These are phyloP conservation scores for Tricharina praecox DNA, from an alignment of 495 filamentous ascomycete genomes.

Conservation along the genomic window DNA sequence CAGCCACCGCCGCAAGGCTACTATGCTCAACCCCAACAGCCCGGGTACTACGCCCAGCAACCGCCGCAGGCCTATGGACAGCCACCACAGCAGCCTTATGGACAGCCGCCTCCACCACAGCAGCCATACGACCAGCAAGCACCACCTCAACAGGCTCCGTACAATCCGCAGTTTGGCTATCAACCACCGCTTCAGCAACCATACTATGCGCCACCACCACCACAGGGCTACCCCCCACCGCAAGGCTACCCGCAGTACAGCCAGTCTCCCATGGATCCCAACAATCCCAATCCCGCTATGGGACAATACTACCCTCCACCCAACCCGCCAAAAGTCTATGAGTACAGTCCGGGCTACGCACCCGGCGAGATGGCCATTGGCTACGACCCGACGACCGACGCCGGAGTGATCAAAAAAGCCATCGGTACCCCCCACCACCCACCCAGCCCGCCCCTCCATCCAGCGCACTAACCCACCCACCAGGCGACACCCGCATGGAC, in stretches of 20 bases:
- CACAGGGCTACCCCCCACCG: conserved; percentile 7
- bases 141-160: background rate
- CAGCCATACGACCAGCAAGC: background rate
- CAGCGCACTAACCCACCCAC: background rate
- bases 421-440: conserved; percentile 6
- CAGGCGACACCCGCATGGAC: background rate
- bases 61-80: background rate
- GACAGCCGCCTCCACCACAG: conserved; percentile 2
- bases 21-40: background rate
- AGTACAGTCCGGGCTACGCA: conserved; percentile 14
- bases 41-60: background rate
- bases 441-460: background rate
- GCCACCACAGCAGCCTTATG: background rate
- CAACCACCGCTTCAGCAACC: background rate
- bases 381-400: conserved; percentile 18
- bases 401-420: conserved; percentile 13
- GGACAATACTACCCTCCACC: background rate
- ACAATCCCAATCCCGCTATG: background rate
- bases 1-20: background rate
- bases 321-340: background rate
- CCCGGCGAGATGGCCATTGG: conserved; percentile 18
- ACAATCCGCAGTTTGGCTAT: background rate
- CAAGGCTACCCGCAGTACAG: conserved; percentile 7
- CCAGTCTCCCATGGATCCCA: conserved; percentile 3
- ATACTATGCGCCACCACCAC: background rate